These are phyloP conservation scores for Gorgonomyces haynaldii DNA, from an alignment of 192 early-diverging fungal species.

Conservation along the genomic window DNA sequence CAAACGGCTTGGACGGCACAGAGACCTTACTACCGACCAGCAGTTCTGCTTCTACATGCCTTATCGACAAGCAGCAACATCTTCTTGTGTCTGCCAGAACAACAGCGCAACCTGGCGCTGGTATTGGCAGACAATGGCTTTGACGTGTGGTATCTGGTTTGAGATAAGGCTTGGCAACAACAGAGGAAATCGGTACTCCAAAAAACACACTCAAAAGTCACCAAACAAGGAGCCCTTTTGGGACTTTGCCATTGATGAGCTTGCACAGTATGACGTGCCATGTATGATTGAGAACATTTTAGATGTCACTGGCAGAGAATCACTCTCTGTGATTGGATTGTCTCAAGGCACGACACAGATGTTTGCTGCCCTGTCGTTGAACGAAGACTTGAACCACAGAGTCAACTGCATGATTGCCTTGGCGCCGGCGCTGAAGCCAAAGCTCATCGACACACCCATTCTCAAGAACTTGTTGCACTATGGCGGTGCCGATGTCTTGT, in stretches of 20 bases:
- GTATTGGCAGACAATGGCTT: slow-evolving; percentile 63
- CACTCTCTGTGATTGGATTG: slow-evolving; percentile 75
- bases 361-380: slow-evolving; percentile 69
- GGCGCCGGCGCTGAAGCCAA: slow-evolving; percentile 58
- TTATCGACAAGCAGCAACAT: slow-evolving; percentile 76
- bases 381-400: slow-evolving; percentile 59
- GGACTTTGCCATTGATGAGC: slow-evolving; percentile 82
- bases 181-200: slow-evolving; percentile 77
- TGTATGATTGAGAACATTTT: slow-evolving; percentile 72
- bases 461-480: background rate
- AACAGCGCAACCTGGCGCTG: slow-evolving; percentile 43
- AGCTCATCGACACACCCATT: background rate
- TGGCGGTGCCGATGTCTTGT: background rate
- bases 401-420: slow-evolving; percentile 70
- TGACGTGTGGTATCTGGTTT: slow-evolving; percentile 90
- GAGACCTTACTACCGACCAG: slow-evolving; percentile 18
- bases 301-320: slow-evolving; percentile 48
- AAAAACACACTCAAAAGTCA: slow-evolving; percentile 43
- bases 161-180: slow-evolving; percentile 72
- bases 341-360: slow-evolving; percentile 78
- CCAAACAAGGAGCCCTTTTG: slow-evolving; percentile 63
- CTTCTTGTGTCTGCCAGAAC: slow-evolving; percentile 56
- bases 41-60: slow-evolving; percentile 79
- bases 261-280: slow-evolving; percentile 70
- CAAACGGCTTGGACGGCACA: slow-evolving; percentile 18